These are phyloP conservation scores for Candida pseudoviswanathii DNA, from an alignment of 1,139 yeast genomes.

Conservation along the genomic window DNA sequence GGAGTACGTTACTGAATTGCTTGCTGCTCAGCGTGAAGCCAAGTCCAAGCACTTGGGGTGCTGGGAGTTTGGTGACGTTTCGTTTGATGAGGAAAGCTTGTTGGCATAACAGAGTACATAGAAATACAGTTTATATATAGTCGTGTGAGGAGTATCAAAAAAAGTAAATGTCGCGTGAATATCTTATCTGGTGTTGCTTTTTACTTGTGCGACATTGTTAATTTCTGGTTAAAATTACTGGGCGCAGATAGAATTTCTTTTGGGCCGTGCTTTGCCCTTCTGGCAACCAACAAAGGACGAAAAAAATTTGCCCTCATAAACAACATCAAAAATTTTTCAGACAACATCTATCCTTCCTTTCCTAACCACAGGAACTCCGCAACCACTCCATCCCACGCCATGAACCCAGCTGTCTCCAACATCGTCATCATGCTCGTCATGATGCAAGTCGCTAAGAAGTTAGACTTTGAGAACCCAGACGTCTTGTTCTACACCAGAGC, in stretches of 20 bases:
- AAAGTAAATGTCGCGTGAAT: conserved; percentile 1
- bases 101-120: conserved; percentile 4
- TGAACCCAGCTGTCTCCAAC: conserved; percentile 89
- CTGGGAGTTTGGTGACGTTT: conserved; percentile 82
- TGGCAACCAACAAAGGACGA: not conserved
- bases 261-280: not conserved
- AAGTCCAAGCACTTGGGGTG: conserved; percentile 61
- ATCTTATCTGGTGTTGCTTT: not conserved
- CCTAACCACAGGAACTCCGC: not conserved
- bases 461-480: conserved; percentile 86
- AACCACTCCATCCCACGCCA: conserved; percentile 20
- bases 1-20: conserved; percentile 40
- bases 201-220: not conserved
- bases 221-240: not conserved
- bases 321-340: conserved; percentile 1
- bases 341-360: not conserved
- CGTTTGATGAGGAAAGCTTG: conserved; percentile 55
- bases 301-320: conserved; percentile 1
- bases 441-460: conserved; percentile 93
- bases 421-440: conserved; percentile 89
- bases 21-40: conserved; percentile 50
- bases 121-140: not conserved
- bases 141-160: conserved; percentile 1
- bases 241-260: not conserved
- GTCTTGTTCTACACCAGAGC: conserved; percentile 76